A percentile compares a stretch with the other conserved stretches of the same genome.
These are phyloP conservation scores for Zymoseptoria passerinii DNA, from an alignment of 2,329 filamentous ascomycete genomes.

Conservation along the genomic window DNA sequence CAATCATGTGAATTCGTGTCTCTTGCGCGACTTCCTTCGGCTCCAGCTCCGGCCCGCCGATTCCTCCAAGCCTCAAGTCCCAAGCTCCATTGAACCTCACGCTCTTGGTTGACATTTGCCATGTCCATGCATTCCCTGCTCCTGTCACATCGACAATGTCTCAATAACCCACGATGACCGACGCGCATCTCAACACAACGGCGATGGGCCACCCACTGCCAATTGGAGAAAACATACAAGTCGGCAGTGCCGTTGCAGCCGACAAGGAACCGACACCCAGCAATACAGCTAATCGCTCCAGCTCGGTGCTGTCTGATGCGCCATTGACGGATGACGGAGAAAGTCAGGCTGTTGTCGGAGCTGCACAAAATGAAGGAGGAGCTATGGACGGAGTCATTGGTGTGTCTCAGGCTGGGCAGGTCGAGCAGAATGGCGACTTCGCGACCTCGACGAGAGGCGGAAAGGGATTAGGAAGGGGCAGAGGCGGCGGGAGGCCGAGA, in stretches of 20 bases:
- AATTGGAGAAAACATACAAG: not conserved
- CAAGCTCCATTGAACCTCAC: not conserved
- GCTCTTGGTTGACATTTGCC: not conserved
- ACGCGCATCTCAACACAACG: not conserved
- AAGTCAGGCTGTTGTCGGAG: not conserved
- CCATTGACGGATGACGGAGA: not conserved
- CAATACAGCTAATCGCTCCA: not conserved
- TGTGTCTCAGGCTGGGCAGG: not conserved
- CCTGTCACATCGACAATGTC: not conserved
- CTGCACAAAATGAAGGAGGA: not conserved
- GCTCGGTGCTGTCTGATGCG: constrained; percentile 1
- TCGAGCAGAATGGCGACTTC: not conserved
- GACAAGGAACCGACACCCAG: not conserved
- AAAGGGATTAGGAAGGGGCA: constrained; percentile 23
- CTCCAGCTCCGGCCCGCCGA: not conserved
- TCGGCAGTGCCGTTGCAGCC: not conserved
- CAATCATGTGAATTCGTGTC: no score
- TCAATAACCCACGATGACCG: not conserved
- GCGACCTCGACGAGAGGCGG: constrained; percentile 11
- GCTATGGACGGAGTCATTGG: not conserved
- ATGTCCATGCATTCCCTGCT: not conserved
- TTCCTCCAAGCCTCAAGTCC: not conserved
- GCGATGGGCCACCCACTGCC: no score
- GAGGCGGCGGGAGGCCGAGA: constrained; percentile 24
- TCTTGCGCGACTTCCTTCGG: not conserved